Conservation (phyloP, 2,329 filamentous ascomycete species). For the Amauroascus verrucosus region DNA sequence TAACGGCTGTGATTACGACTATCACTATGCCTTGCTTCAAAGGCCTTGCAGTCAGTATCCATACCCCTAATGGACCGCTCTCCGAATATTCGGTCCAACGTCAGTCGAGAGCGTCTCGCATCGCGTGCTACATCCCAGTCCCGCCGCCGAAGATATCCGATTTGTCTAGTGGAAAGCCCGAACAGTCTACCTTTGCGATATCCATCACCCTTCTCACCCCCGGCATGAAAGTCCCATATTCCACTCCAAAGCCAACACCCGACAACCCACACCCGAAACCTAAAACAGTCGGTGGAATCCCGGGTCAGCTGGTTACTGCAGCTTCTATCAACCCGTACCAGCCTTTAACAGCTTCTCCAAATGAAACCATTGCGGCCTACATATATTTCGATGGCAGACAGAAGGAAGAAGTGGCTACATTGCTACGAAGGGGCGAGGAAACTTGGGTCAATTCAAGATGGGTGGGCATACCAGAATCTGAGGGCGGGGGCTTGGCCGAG, state of each 20-base stretch:
- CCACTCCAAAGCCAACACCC: conserved; percentile 67
- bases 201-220: conserved; percentile 92
- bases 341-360: conserved; percentile 80
- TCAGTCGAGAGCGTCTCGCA: conserved; percentile 79
- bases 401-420: conserved; percentile 94
- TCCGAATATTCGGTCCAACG: conserved; percentile 91
- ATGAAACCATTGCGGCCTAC: conserved; percentile 96
- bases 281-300: conserved; percentile 65
- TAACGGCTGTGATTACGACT: neutral
- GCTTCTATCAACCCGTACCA: conserved; percentile 70
- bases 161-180: conserved; percentile 61
- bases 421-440: conserved; percentile 85
- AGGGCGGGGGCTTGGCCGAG: conserved; percentile 89
- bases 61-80: conserved; percentile 68
- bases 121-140: conserved; percentile 95
- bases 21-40: conserved; percentile 84
- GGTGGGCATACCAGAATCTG: conserved; percentile 84
- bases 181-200: conserved; percentile 93
- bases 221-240: conserved; percentile 82
- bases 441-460: conserved; percentile 98
- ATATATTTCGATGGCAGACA: conserved; percentile 95
- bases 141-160: conserved; percentile 71
- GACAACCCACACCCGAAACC: conserved; percentile 71
- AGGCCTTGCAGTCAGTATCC: conserved; percentile 95
- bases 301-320: conserved; percentile 42